A percentile compares a stretch with the other conserved stretches of the same genome.
Conservation (phyloP, 73 alveolate genomes). For the Tetrahymena elliotti region DNA sequence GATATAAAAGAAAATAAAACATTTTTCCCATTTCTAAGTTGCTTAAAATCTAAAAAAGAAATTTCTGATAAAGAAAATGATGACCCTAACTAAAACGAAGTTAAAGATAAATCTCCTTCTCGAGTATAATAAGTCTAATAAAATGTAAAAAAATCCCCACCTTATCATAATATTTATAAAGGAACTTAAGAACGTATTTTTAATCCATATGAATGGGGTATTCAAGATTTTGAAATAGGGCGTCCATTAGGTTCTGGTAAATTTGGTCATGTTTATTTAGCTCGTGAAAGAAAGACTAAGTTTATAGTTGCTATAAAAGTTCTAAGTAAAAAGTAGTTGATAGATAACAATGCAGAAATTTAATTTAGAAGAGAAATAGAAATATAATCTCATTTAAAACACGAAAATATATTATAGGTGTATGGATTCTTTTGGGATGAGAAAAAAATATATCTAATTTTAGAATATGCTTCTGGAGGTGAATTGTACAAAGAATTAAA, state of each 20-base stretch:
- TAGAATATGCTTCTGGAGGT: slow-evolving; percentile 82
- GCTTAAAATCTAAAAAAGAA: neutral
- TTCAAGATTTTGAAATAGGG: slow-evolving; percentile 49
- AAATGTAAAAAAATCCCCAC: neutral
- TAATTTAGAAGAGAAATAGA: slow-evolving; percentile 75
- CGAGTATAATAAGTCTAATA: neutral
- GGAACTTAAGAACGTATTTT: slow-evolving; percentile 4
- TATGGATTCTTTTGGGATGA: slow-evolving; percentile 78
- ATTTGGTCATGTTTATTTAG: slow-evolving; percentile 62
- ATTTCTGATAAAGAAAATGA: neutral
- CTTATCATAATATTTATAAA: neutral
- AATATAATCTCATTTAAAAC: slow-evolving; percentile 68
- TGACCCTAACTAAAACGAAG: neutral
- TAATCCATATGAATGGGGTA: slow-evolving; percentile 51
- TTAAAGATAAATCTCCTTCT: neutral
- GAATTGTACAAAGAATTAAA: slow-evolving; percentile 54
- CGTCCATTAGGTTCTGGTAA: slow-evolving; percentile 51
- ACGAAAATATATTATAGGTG: slow-evolving; percentile 65
- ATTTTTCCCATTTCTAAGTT: neutral
- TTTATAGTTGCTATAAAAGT: slow-evolving; percentile 72
- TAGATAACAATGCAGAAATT: slow-evolving; percentile 31
- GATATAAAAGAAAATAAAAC: neutral
- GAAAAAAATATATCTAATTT: slow-evolving; percentile 62
- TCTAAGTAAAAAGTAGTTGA: slow-evolving; percentile 53
- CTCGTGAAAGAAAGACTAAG: slow-evolving; percentile 54